Base-by-base conservation (phyloP, 495 filamentous ascomycete species). In the Neurospora africana region DNA sequence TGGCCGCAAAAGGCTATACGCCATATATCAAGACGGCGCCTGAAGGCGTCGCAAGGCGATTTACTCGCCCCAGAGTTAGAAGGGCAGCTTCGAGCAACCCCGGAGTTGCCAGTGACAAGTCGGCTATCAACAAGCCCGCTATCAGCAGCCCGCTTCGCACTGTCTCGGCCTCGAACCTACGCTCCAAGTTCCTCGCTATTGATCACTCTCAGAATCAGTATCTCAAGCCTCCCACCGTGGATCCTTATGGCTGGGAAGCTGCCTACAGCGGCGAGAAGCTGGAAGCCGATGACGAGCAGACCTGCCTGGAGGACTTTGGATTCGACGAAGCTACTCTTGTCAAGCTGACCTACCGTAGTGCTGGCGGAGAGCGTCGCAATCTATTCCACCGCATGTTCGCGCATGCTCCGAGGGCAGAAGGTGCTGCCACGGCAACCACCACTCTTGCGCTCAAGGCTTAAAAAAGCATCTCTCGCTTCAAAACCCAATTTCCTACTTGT, bases 1-100 rank as follows among this genome's bases (percentile, higher is more conserved):
- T 86, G 85, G 83, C 85, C 86, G 86, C 84, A 83, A 87, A 86
- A 85, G 79, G 73, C 70, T 80, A 76, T 73, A 61, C 72, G 58
- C 74, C 75, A 74, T 76, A 74, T 47, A 69, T 61, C 43, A 39
- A 21, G 74, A 39, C 75, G 70, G 69, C 75, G 69, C 76, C 68
- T 37, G 43, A 77, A 39, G 73, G 58, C 35, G 73, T 53, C 47
- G 73, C 71, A 61, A 78, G 79, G 70, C 79, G 76, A 69, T 74
- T 80, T 67, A 40, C 75, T 6, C 78, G 75, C 41, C 69, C 79
- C 40, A 77, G 78, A 70, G 61, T 78, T 15, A 76, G 79, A 23
- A 79, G 68, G 43, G 58, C 73, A 67, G 30, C 27, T 65, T 65
- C 53, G 53, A 65, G 53, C 53, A 65, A 33, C 53, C 53, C 53